These are phyloP conservation scores for Terfezia boudieri DNA, from an alignment of 495 filamentous ascomycete genomes.

Conservation along the genomic window DNA sequence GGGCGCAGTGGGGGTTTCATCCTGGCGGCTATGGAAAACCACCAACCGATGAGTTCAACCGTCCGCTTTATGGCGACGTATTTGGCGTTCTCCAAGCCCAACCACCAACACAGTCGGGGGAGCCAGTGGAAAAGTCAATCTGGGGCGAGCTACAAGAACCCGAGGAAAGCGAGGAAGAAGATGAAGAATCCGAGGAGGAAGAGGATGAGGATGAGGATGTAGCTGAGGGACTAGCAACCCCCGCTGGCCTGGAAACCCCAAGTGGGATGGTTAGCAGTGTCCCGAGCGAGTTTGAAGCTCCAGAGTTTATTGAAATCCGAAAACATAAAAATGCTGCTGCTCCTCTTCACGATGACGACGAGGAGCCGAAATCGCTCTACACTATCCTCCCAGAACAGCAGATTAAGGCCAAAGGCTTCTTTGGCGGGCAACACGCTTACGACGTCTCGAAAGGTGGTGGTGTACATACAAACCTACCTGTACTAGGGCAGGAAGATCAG, in stretches of 20 bases:
- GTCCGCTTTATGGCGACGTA: conserved; percentile 79
- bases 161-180: conserved; percentile 60
- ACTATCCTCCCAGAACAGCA: conserved; percentile 78
- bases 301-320: conserved; percentile 65
- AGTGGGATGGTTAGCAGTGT: conserved; percentile 58
- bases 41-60: conserved; percentile 74
- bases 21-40: conserved; percentile 93
- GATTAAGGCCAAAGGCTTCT: conserved; percentile 71
- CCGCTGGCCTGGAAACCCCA: conserved; percentile 59
- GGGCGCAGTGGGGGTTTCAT: conserved; percentile 86
- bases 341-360: conserved; percentile 53
- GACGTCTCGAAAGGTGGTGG: conserved; percentile 40
- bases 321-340: conserved; percentile 35
- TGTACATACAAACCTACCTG: conserved; percentile 31
- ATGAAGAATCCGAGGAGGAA: conserved; percentile 43
- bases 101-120: conserved; percentile 32
- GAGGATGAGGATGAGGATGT: conserved; percentile 49
- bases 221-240: conserved; percentile 45
- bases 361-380: conserved; percentile 52
- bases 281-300: conserved; percentile 49
- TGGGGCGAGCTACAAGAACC: conserved; percentile 88
- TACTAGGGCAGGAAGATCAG: conserved; percentile 59
- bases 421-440: conserved; percentile 81
- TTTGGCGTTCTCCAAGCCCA: conserved; percentile 56
- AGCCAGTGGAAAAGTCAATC: conserved; percentile 65